Conservation (phyloP, 164 flowering plant species). For the Nymphaea thermarum region DNA sequence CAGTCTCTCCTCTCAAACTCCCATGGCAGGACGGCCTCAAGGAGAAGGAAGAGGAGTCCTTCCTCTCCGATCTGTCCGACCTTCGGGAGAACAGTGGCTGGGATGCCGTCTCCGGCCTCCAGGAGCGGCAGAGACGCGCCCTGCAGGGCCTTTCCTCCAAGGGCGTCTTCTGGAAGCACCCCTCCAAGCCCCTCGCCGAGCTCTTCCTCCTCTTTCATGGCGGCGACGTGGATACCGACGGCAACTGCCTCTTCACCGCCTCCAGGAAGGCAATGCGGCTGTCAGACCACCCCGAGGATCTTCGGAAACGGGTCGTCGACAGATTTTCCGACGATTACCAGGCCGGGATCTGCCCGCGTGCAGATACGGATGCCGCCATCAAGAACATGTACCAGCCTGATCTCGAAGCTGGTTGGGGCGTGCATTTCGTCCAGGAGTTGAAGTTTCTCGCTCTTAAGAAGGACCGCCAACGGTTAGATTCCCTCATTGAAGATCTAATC, state of each 20-base stretch:
- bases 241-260: slow-evolving; percentile 13
- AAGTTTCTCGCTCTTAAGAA: slow-evolving; percentile 9
- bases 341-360: slow-evolving; percentile 2
- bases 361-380: slow-evolving; percentile 8
- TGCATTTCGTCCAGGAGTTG: slow-evolving; percentile 12
- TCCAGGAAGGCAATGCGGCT: slow-evolving; percentile 7
- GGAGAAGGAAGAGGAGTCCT: slow-evolving; percentile 1
- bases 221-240: slow-evolving; percentile 15
- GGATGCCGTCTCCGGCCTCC: slow-evolving; percentile 11
- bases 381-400: slow-evolving; percentile 10
- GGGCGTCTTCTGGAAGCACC: slow-evolving; percentile 12
- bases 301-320: slow-evolving; percentile 7
- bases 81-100: slow-evolving; percentile 3
- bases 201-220: slow-evolving; percentile 13
- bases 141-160: slow-evolving; percentile 5
- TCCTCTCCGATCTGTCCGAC: neutral
- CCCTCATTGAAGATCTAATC: slow-evolving; percentile 9
- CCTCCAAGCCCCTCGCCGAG: slow-evolving; percentile 10
- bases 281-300: slow-evolving; percentile 5
- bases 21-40: neutral
- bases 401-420: slow-evolving; percentile 13
- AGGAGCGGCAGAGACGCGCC: slow-evolving; percentile 4
- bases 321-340: slow-evolving; percentile 9
- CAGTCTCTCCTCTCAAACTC: slow-evolving; percentile 5
- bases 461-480: slow-evolving; percentile 4